These are phyloP conservation scores for Wolfiporia cocos DNA, from an alignment of 1,284 basidiomycete genomes.

Conservation along the genomic window DNA sequence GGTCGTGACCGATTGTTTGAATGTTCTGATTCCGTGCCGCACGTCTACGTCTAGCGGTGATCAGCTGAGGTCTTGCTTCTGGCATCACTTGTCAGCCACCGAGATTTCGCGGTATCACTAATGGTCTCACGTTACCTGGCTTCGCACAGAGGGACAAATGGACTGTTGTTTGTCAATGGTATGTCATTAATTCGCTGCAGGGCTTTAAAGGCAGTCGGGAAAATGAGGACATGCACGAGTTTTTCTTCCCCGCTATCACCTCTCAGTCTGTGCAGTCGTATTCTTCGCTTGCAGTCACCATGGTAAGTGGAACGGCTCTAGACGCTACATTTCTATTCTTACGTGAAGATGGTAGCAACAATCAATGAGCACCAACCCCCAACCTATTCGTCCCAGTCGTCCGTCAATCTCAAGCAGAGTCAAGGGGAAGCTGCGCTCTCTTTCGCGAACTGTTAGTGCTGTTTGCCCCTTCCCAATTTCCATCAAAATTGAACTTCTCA, in stretches of 20 bases:
- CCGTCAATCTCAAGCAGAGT: constrained; percentile 4
- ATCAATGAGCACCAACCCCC: too few species aligned
- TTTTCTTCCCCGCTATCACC: too few species aligned
- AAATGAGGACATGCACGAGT: too few species aligned
- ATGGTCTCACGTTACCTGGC: constrained; percentile 6
- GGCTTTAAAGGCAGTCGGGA: constrained; percentile 2
- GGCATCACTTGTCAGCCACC: constrained; percentile 5
- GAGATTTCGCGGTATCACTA: constrained; percentile 7
- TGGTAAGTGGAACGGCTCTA: too few species aligned
- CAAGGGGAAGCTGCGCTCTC: constrained; percentile 6
- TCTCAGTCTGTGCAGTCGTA: too few species aligned
- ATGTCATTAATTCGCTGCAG: neutral
- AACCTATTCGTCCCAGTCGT: too few species aligned
- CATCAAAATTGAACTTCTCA: neutral
- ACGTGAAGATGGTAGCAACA: too few species aligned
- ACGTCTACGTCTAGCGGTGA: constrained; percentile 2
- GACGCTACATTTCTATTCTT: too few species aligned
- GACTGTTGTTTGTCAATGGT: neutral
- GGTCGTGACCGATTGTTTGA: constrained; percentile 6
- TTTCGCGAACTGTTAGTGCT: constrained; percentile 2
- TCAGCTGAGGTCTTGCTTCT: constrained; percentile 8
- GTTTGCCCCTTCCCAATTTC: neutral
- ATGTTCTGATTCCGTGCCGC: neutral
- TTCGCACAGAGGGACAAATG: neutral
- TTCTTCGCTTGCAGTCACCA: too few species aligned